These are phyloP conservation scores for Trametes polyzona DNA, from an alignment of 1,284 basidiomycete species.

Conservation along the genomic window DNA sequence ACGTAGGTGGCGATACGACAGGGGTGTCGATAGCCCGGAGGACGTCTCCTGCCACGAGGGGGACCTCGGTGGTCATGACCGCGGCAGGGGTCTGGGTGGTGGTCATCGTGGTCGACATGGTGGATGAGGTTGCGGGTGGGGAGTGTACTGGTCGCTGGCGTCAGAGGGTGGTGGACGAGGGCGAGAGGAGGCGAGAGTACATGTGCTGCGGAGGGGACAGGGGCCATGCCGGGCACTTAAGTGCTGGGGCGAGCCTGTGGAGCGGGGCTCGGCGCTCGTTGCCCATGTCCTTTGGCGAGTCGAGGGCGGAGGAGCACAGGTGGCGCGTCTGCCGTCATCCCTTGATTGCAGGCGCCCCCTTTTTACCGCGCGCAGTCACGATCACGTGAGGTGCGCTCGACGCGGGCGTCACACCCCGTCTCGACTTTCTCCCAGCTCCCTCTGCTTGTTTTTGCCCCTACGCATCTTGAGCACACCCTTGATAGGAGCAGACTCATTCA, in stretches of 20 bases:
- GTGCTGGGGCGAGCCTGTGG: constrained; percentile 3
- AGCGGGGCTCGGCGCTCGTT: neutral
- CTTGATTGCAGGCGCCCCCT: no score
- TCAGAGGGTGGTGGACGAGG: neutral
- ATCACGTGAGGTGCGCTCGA: constrained; percentile 11
- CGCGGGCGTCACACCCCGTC: neutral
- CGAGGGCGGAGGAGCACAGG: constrained; percentile 8
- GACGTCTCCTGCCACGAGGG: constrained; percentile 28
- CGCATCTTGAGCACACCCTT: no score
- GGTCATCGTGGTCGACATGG: constrained; percentile 1
- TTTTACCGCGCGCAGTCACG: constrained; percentile 15
- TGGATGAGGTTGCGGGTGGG: neutral
- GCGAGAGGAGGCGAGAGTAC: neutral
- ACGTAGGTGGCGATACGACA: constrained; percentile 11
- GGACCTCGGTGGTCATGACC: constrained; percentile 28
- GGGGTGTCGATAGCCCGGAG: constrained; percentile 22
- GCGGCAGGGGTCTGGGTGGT: constrained; percentile 13
- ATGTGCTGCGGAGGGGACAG: neutral
- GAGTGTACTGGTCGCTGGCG: neutral
- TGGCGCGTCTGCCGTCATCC: constrained; percentile 20
- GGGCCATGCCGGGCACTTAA: neutral
- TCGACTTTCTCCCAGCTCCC: no score
- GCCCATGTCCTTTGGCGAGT: neutral
- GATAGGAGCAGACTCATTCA: no score
- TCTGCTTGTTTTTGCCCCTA: no score